These are phyloP conservation scores for Beauveria bassiana DNA, from an alignment of 2,329 filamentous ascomycete genomes.

Conservation along the genomic window DNA sequence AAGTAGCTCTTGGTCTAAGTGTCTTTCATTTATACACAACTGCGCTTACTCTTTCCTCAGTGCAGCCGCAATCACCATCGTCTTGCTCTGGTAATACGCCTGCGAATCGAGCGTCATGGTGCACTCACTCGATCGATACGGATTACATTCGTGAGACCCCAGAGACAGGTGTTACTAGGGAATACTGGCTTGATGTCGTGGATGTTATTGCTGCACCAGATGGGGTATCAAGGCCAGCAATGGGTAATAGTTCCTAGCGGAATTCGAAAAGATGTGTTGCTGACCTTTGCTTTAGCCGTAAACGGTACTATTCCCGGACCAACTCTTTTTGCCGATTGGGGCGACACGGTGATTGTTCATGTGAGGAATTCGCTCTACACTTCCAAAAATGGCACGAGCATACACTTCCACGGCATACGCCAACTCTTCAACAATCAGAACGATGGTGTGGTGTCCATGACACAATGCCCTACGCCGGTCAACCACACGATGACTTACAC, in stretches of 20 bases:
- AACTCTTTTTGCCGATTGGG: conserved; percentile 44
- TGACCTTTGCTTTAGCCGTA: not conserved
- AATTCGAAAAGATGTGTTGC: not conserved
- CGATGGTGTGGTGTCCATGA: conserved; percentile 51
- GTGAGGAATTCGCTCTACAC: conserved; percentile 31
- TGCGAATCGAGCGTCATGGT: not conserved
- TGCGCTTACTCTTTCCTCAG: not conserved
- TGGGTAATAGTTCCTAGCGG: conserved; percentile 21
- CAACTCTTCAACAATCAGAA: conserved; percentile 50
- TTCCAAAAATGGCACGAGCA: conserved; percentile 31
- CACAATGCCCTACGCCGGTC: conserved; percentile 49
- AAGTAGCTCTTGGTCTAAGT: not conserved
- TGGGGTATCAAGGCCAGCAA: conserved; percentile 49
- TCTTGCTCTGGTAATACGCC: not conserved
- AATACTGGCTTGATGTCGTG: conserved; percentile 50
- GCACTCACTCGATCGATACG: not conserved
- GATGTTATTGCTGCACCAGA: conserved; percentile 58
- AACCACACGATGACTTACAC: conserved; percentile 48
- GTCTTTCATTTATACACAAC: not conserved
- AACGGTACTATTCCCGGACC: conserved; percentile 61
- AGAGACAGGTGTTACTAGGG: not conserved
- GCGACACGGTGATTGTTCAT: conserved; percentile 43
- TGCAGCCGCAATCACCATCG: not conserved
- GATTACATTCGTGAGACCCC: not conserved
- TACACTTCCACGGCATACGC: conserved; percentile 56